Base-by-base conservation (phyloP, 805 yeast species). In the Nakazawaea ernobii region DNA sequence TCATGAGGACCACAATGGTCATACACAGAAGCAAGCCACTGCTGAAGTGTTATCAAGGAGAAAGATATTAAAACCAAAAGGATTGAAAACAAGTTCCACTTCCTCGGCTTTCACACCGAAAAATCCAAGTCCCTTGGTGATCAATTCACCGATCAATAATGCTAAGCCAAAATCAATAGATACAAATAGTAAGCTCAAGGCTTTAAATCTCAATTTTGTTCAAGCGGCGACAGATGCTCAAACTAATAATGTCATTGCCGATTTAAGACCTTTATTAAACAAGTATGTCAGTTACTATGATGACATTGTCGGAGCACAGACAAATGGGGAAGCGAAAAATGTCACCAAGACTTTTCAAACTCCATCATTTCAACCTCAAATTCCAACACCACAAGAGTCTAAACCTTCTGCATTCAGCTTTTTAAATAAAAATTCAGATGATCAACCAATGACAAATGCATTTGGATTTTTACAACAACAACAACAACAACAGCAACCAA, bases 31-130 rank as follows among this genome's bases (percentile, higher is more conserved):
- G n/a, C 59, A 52, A 41, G 94, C 95, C 0, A 71, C 86, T 1
- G 70, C 76, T 3, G 80, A 73, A 5, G 81, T 79, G 6, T 63
- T 89, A 75, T 77, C 89, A 27, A 73, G 67, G 48, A 72, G 97
- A 57, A 84, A 80, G 67, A 85, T 87, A 17, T 29, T 51, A 33
- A 49, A 46, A 26, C 54, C 52, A 20, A 51, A 47, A 40, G 45
- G 50, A 10, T 39, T 41, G 7, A 45, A 37, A 32, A 8, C 38
- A 8, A 10, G 14, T 8, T 13, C 35, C 11, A 6, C 8, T 24
- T 28, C 37, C 32, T 17, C 41, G 30, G 32, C 38, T 13, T 45
- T 45, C 37, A 37, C 46, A 11, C 46, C 52, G 17, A 45, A 42
- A 17, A 30, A 36, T 8, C 49, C 48, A 20, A 50, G 50, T n/a